Evolutionary conservation across 2,329 filamentous ascomycete genomes (phyloP), one percentile per base, ranked within the genome.

Genomic region (Verticillium nubilum): DNA sequence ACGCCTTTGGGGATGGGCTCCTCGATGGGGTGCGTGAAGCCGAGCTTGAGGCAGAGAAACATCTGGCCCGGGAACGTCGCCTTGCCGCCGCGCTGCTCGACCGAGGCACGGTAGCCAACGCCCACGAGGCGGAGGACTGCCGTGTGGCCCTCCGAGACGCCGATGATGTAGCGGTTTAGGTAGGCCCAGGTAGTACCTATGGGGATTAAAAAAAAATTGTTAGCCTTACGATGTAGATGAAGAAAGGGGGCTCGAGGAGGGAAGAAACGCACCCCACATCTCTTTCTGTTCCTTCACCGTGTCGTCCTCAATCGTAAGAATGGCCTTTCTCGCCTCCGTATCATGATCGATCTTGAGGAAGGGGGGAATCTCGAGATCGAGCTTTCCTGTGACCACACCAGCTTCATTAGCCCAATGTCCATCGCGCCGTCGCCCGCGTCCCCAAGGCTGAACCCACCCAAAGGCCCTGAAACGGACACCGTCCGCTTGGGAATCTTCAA

Each of bases 21-120:
- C 76, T 99, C 94, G 65, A 99, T 91, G 0, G 94, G 90, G 80
- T 99, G 95, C 63, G 94, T 96, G 77, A 92, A 99, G 60, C 95
- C 95, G 59, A 99, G 90, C 82, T 98, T 98, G 65, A 99, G 80
- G 63, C 90, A 92, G 50, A 99, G 88, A 68, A 96, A 96, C 72
- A 92, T 84, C 76, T 97, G 93, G 50, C 90, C 92, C 0, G 86
- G 86, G 71, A 88, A 97, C 70, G 87, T 81, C 61, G 89, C 86
- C 61, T 89, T 91, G 33, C 79, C 86, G 26, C 90, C 90, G 42
- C 83, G 88, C 60, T 87, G 78, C 74, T 98, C 93, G 67, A 99
- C 84, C 4, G 86, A 90, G 17, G 95, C 95, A 75, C 94, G 86
- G 82, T 97, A 99, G 62, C 95, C 95, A 61, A 99, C 95, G 70